Evolutionary conservation across 1,284 basidiomycete genomes (phyloP).

Genomic region (Meripilus lineatus): DNA sequence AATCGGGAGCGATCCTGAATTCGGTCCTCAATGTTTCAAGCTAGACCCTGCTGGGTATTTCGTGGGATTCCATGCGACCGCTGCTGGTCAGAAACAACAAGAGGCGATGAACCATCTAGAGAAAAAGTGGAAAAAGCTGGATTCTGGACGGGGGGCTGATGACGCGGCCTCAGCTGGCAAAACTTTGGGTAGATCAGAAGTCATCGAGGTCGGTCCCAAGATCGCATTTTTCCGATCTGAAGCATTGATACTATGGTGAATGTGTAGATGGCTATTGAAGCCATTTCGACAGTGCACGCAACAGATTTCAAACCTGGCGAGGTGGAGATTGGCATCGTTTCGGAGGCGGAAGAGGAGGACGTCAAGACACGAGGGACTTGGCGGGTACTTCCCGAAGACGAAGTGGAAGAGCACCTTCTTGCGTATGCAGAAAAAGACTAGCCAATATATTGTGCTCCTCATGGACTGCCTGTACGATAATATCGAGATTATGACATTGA

Average conservation of each 20-base stretch:
- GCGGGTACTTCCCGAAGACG: constrained; percentile 79
- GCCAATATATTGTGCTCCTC: no score
- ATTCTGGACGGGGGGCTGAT: constrained; percentile 69
- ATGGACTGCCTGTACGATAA: no score
- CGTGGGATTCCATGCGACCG: constrained; percentile 96
- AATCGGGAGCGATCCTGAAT: constrained; percentile 89
- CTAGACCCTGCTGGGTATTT: constrained; percentile 99
- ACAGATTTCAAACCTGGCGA: constrained; percentile 94
- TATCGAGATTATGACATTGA: no score
- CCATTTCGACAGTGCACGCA: constrained; percentile 87
- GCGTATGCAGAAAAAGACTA: constrained; percentile 94
- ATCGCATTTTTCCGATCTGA: constrained; percentile 1
- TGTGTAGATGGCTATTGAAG: constrained; percentile 88
- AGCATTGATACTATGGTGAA: constrained; percentile 1
- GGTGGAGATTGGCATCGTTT: constrained; percentile 84
- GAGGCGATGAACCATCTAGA: constrained; percentile 98
- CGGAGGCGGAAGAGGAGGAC: constrained; percentile 63
- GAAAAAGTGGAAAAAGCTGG: constrained; percentile 98
- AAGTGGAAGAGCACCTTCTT: constrained; percentile 82
- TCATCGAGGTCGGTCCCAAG: constrained; percentile 72
- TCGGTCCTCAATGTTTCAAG: constrained; percentile 94
- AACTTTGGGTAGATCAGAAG: constrained; percentile 59
- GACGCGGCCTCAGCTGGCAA: constrained; percentile 68
- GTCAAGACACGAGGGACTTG: constrained; percentile 68
- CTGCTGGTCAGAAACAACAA: constrained; percentile 96